Evolutionary conservation across 2,329 filamentous ascomycete species (phyloP).

Genomic region (Alternaria panax): DNA sequence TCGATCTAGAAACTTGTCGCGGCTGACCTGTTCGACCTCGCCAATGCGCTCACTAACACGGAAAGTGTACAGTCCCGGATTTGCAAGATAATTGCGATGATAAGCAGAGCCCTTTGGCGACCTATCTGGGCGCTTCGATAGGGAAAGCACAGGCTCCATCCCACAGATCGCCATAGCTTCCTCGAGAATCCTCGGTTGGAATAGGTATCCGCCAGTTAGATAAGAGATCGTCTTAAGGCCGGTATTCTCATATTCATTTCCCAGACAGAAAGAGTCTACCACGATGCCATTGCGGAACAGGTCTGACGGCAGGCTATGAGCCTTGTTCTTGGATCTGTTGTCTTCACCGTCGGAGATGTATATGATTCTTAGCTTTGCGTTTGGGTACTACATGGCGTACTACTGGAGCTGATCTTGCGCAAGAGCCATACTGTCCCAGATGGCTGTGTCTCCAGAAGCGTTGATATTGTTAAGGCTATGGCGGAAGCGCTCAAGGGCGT

Average conservation of each 20-base stretch:
- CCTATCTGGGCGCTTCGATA: slow-evolving; percentile 36
- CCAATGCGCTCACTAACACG: slow-evolving; percentile 1
- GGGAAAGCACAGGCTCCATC: background rate
- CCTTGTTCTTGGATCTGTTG: slow-evolving; percentile 4
- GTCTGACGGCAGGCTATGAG: slow-evolving; percentile 29
- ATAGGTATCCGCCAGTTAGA: slow-evolving; percentile 48
- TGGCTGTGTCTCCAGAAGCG: background rate
- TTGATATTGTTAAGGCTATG: background rate
- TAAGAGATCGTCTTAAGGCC: slow-evolving; percentile 42
- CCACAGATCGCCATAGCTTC: slow-evolving; percentile 8
- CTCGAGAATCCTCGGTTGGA: slow-evolving; percentile 44
- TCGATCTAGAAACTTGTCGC: slow-evolving; percentile 40
- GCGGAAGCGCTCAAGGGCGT: background rate
- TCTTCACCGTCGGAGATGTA: background rate
- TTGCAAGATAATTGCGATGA: background rate
- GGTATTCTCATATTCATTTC: slow-evolving; percentile 28
- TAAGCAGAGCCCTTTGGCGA: background rate
- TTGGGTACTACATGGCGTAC: background rate
- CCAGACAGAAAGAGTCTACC: slow-evolving; percentile 49
- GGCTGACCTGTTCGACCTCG: slow-evolving; percentile 32
- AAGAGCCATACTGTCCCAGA: background rate
- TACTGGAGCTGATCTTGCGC: background rate
- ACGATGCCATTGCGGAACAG: slow-evolving; percentile 37
- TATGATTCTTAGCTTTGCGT: background rate
- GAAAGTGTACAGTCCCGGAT: slow-evolving; percentile 20